phyloP scores from a whole-genome alignment of 2,329 filamentous ascomycete species.

The Arthrinium phaeospermum region DNA sequence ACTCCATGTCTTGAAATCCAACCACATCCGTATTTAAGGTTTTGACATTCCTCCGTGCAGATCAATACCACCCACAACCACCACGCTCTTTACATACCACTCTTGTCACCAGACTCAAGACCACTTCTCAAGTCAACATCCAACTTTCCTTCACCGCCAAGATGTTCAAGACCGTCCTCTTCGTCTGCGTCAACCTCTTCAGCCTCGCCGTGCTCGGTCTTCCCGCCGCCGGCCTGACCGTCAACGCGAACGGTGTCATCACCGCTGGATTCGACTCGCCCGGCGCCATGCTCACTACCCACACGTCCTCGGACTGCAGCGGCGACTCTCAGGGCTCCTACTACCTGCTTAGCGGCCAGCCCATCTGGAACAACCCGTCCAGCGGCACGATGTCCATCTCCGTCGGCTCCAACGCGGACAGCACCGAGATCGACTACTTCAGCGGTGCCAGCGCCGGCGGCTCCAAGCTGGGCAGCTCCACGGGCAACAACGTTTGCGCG shows the following conservation, averaged over 20 bases:
- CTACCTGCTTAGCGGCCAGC: not conserved
- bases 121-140: not conserved
- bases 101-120: not conserved
- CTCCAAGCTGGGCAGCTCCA: not conserved
- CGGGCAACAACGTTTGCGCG: not conserved
- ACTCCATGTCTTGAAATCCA: not conserved
- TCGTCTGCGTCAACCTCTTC: not conserved
- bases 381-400: not conserved
- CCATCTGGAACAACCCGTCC: not conserved
- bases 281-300: not conserved
- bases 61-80: not conserved
- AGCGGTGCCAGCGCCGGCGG: not conserved
- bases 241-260: not conserved
- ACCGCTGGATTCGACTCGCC: not conserved
- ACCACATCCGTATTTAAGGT: not conserved
- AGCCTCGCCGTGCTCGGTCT: not conserved
- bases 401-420: not conserved
- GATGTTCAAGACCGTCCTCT: conserved; percentile 1
- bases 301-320: not conserved
- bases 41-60: not conserved
- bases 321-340: not conserved
- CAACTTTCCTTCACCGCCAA: not conserved
- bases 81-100: not conserved
- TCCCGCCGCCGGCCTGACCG: not conserved
- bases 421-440: conserved; percentile 1